These are phyloP conservation scores for Microbotryum scabiosae DNA, from an alignment of 1,284 basidiomycete species.

Conservation along the genomic window DNA sequence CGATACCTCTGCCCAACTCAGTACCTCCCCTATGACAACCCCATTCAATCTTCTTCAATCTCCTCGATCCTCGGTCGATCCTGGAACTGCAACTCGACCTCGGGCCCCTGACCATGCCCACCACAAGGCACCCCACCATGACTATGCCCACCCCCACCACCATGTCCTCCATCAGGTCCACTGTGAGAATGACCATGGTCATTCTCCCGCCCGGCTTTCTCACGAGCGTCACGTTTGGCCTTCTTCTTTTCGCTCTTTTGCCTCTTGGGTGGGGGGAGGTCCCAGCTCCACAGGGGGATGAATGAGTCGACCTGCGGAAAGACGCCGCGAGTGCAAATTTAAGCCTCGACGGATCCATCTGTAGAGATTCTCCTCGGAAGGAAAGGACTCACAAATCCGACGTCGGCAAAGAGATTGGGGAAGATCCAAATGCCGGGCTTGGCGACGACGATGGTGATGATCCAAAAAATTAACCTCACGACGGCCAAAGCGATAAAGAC, in stretches of 20 bases:
- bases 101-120: not conserved
- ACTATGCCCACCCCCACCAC: not conserved
- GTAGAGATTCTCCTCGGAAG: not conserved
- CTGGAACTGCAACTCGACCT: not conserved
- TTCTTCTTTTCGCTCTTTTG: conserved; percentile 7
- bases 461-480: conserved; percentile 85
- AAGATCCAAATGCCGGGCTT: conserved; percentile 98
- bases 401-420: conserved; percentile 95
- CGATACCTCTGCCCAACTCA: too few relatives aligned
- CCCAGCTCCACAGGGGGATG: conserved; percentile 96
- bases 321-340: not conserved
- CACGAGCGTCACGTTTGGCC: conserved; percentile 52
- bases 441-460: conserved; percentile 76
- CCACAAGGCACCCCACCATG: not conserved
- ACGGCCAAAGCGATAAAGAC: conserved; percentile 88
- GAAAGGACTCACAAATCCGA: conserved; percentile 76
- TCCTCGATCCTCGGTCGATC: not conserved
- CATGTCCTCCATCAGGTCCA: not conserved
- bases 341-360: too few relatives aligned
- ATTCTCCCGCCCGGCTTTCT: conserved; percentile 37
- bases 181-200: not conserved
- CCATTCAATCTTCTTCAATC: not conserved
- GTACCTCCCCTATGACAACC: not conserved
- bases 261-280: conserved; percentile 71
- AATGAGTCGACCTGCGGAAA: conserved; percentile 82